Conservation (phyloP, 1,284 basidiomycete species). For the Cystobasidium slooffiae region DNA sequence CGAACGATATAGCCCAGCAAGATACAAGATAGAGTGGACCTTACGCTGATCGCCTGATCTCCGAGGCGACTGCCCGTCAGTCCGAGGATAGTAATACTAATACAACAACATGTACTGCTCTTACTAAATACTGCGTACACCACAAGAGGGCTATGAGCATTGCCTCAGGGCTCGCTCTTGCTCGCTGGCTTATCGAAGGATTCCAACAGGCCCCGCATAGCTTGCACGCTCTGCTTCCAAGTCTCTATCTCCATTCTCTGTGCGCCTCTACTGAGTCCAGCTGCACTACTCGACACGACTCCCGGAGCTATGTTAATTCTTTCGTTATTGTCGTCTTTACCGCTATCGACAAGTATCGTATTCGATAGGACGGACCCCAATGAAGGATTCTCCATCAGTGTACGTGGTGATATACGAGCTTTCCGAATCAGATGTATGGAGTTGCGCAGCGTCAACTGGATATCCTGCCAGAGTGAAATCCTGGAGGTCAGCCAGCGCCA, state of each 20-base stretch:
- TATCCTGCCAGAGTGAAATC: slow-evolving; percentile 60
- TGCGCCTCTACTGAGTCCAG: slow-evolving; percentile 66
- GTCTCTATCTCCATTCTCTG: slow-evolving; percentile 60
- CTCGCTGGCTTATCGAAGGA: background rate
- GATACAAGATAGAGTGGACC: too few relatives aligned
- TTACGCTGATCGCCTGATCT: too few relatives aligned
- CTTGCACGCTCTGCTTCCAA: slow-evolving; percentile 1
- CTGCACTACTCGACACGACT: background rate
- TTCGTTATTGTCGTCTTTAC: background rate
- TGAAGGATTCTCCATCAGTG: slow-evolving; percentile 74
- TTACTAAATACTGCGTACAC: too few relatives aligned
- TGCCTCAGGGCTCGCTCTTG: background rate
- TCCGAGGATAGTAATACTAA: too few relatives aligned
- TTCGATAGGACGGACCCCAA: slow-evolving; percentile 70
- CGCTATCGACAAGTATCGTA: background rate
- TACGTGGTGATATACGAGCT: slow-evolving; percentile 73
- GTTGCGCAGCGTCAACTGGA: slow-evolving; percentile 73
- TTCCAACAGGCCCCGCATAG: slow-evolving; percentile 9
- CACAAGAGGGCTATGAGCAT: too few relatives aligned
- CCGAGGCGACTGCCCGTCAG: too few relatives aligned
- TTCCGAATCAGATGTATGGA: slow-evolving; percentile 76
- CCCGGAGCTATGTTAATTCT: slow-evolving; percentile 10
- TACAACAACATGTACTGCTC: too few relatives aligned
- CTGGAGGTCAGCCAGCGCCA: background rate
- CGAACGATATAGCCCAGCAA: too few relatives aligned